Conservation (phyloP, 176 grass and related monocot genomes). For the Triticum turgidum region DNA sequence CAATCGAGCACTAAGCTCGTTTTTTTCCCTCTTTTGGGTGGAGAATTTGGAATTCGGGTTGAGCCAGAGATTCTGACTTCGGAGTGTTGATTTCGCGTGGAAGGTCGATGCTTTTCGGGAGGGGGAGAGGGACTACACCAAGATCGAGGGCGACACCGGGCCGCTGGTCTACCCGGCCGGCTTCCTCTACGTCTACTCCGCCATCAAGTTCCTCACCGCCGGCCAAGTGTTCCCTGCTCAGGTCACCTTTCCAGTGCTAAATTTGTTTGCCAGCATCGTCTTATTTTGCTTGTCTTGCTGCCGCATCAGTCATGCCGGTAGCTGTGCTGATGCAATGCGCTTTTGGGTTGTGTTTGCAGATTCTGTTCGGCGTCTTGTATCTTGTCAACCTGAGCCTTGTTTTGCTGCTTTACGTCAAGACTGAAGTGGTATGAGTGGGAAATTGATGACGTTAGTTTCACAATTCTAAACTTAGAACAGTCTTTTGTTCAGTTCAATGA, state of each 20-base stretch:
- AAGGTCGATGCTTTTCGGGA: constrained; percentile 79
- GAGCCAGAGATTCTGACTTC: not conserved
- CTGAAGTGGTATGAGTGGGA: constrained; percentile 68
- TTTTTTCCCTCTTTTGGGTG: not conserved
- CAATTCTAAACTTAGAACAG: not conserved
- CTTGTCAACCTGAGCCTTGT: constrained; percentile 75
- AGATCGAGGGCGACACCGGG: constrained; percentile 91
- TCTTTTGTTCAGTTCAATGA: not conserved
- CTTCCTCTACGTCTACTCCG: constrained; percentile 90
- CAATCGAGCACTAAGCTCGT: not conserved
- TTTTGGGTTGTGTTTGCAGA: constrained; percentile 46
- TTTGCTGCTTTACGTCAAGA: constrained; percentile 77
- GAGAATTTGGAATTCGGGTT: not conserved
- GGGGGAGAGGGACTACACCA: constrained; percentile 89
- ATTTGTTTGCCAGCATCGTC: not conserved
- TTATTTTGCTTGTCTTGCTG: not conserved
- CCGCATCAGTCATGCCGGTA: not conserved
- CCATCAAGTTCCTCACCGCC: constrained; percentile 73
- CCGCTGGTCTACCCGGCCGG: constrained; percentile 93
- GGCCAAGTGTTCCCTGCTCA: constrained; percentile 82
- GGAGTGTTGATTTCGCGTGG: not conserved
- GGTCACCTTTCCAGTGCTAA: constrained; percentile 28
- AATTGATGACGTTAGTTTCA: not conserved
- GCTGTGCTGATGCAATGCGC: not conserved
- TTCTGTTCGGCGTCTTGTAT: constrained; percentile 80